These are phyloP conservation scores for Suillus clintonianus DNA, from an alignment of 768 basidiomycete genomes.

Conservation along the genomic window DNA sequence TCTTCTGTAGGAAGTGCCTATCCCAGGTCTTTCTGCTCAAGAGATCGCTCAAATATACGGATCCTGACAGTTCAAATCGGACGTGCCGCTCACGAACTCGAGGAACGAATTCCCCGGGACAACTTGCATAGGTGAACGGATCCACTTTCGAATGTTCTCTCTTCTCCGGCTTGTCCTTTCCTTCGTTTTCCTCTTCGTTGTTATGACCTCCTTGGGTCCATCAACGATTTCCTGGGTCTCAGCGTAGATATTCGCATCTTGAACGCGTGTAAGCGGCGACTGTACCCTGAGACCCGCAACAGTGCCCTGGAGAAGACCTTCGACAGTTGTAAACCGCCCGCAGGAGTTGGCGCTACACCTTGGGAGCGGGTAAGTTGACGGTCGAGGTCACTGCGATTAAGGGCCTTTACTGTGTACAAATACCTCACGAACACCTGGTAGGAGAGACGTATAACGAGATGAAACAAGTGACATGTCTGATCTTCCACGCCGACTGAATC, in stretches of 20 bases:
- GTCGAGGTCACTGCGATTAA: constrained; percentile 76
- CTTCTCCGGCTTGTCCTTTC: constrained; percentile 31
- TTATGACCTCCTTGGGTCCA: constrained; percentile 63
- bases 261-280: constrained; percentile 81
- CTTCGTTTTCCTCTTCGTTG: constrained; percentile 45
- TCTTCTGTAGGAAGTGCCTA: constrained; percentile 56
- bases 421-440: constrained; percentile 20
- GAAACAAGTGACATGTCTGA: constrained; percentile 58
- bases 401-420: constrained; percentile 82
- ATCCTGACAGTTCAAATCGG: constrained; percentile 92
- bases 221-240: constrained; percentile 79
- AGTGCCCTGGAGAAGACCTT: constrained; percentile 86
- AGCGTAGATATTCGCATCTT: constrained; percentile 67
- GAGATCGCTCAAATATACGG: constrained; percentile 75
- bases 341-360: constrained; percentile 75
- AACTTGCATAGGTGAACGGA: constrained; percentile 70
- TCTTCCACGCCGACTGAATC: constrained; percentile 85
- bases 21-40: constrained; percentile 80
- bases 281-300: constrained; percentile 76
- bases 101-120: constrained; percentile 93
- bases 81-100: constrained; percentile 83
- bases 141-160: constrained; percentile 38
- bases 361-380: constrained; percentile 92
- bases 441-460: background rate
- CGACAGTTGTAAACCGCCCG: constrained; percentile 95